Evolutionary conservation across 2,329 filamentous ascomycete species (phyloP).

Genomic region (Fusarium austroafricanum): DNA sequence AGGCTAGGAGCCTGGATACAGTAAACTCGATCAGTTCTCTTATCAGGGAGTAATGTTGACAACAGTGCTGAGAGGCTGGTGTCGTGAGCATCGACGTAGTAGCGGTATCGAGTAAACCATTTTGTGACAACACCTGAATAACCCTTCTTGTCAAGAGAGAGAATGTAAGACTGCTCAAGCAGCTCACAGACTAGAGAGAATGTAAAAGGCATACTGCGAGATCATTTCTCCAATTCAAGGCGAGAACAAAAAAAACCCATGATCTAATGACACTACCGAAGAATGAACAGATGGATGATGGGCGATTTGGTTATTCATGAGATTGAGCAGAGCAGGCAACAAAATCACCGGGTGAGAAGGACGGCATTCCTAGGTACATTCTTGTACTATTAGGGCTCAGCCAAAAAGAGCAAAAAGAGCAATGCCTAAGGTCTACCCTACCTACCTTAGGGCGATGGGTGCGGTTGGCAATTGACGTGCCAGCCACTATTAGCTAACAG

Average conservation of each 20-base stretch:
- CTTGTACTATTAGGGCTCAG: not conserved
- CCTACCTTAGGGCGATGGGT: not conserved
- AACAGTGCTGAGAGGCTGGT: conserved; percentile 73
- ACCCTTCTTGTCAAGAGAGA: conserved; percentile 50
- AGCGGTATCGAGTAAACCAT: conserved; percentile 78
- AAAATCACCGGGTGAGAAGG: conserved; percentile 6
- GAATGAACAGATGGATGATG: not conserved
- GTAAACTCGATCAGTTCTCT: conserved; percentile 82
- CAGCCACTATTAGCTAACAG: conserved; percentile 25
- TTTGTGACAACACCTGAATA: conserved; percentile 57
- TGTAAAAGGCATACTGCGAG: conserved; percentile 67
- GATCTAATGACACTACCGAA: not conserved
- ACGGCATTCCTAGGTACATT: conserved; percentile 12
- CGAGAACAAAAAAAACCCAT: not conserved
- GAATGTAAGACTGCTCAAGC: conserved; percentile 72
- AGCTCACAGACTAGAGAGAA: conserved; percentile 81
- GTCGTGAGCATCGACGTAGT: conserved; percentile 65
- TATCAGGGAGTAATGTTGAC: conserved; percentile 80
- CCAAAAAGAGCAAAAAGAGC: not conserved
- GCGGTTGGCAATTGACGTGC: conserved; percentile 43
- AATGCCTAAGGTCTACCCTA: conserved; percentile 20
- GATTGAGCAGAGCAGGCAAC: conserved; percentile 21
- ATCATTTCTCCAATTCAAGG: conserved; percentile 4
- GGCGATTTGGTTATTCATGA: not conserved
- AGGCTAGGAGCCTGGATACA: conserved; percentile 71